Evolutionary conservation across 176 grass and related monocot species (phyloP).

Genomic region (Metroxylon sagu): DNA sequence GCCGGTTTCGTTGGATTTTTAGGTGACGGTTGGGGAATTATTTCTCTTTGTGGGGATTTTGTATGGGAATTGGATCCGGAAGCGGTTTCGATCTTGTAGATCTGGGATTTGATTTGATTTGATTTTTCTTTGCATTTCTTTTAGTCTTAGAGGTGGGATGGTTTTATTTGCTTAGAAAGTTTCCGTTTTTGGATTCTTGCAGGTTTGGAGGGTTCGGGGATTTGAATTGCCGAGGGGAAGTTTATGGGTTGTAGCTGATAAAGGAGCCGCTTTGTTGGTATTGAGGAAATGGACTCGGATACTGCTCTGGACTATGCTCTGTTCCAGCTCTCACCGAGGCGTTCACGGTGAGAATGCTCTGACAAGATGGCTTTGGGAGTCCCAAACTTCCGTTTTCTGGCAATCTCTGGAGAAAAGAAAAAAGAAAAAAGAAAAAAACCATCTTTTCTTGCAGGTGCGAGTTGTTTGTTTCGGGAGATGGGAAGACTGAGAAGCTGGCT

Average conservation of each 20-base stretch:
- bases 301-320: constrained; percentile 74
- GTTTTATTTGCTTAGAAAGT: no score
- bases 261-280: neutral
- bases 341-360: constrained; percentile 51
- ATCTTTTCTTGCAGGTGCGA: constrained; percentile 55
- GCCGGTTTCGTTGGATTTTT: no score
- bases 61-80: neutral
- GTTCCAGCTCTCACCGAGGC: constrained; percentile 88
- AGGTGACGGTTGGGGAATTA: constrained; percentile 1
- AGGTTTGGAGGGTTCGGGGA: neutral
- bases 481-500: constrained; percentile 91
- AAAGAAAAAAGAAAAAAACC: no score
- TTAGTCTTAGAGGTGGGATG: neutral
- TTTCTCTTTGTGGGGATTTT: neutral
- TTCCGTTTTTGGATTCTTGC: neutral
- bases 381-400: neutral
- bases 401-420: neutral
- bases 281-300: constrained; percentile 51
- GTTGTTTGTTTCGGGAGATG: constrained; percentile 79
- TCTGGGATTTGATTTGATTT: constrained; percentile 1
- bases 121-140: neutral
- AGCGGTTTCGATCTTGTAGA: constrained; percentile 25
- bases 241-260: neutral
- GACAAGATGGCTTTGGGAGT: constrained; percentile 11
- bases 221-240: neutral